Conservation (phyloP, 139 green algal genomes). For the Asterochloris erici region DNA sequence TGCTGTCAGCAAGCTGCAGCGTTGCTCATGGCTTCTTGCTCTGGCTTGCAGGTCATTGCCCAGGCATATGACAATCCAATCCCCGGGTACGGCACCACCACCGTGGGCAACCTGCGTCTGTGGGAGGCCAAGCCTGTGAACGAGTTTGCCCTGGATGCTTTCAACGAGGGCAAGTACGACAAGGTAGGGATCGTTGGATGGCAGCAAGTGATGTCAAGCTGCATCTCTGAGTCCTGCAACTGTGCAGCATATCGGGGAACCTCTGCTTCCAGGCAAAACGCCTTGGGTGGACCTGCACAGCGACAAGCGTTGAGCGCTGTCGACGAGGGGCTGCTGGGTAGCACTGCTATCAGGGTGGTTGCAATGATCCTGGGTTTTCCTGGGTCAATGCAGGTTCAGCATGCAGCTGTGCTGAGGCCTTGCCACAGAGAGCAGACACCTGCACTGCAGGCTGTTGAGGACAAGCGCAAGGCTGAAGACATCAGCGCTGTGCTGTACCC, state of each 20-base stretch:
- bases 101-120: constrained; percentile 94
- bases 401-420: no score
- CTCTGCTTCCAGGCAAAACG: no score
- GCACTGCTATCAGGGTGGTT: no score
- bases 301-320: no score
- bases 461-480: constrained; percentile 80
- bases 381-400: no score
- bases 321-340: not conserved
- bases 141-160: constrained; percentile 92
- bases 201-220: no score
- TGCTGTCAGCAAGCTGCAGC: not conserved
- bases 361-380: no score
- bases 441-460: constrained; percentile 66
- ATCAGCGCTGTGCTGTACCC: constrained; percentile 98
- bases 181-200: constrained; percentile 12
- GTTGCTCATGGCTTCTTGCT: not conserved
- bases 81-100: constrained; percentile 88
- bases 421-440: no score
- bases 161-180: constrained; percentile 76
- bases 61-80: constrained; percentile 96
- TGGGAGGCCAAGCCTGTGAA: constrained; percentile 86
- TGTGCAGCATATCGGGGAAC: no score
- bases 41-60: constrained; percentile 64
- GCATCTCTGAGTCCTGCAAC: no score
- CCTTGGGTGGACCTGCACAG: no score